Evolutionary conservation across 192 early-diverging fungal genomes (phyloP).

Genomic region (Chytriomyces sp.): DNA sequence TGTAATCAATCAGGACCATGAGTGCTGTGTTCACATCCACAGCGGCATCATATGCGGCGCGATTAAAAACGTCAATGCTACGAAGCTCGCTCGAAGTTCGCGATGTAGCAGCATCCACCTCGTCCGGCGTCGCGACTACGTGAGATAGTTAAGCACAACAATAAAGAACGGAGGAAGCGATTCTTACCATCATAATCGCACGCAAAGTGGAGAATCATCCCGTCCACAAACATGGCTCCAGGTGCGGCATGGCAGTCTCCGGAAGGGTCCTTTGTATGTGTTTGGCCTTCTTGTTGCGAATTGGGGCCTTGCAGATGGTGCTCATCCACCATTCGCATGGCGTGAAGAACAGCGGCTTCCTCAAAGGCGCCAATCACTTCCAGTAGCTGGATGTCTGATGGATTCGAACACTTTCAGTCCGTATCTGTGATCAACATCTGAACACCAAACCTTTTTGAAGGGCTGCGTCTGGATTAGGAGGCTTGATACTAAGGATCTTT

Average conservation of each 20-base stretch:
- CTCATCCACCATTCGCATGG: slow-evolving; percentile 51
- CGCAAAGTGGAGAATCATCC: slow-evolving; percentile 49
- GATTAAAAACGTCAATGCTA: slow-evolving; percentile 45
- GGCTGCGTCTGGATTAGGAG: slow-evolving; percentile 37
- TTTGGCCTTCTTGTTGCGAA: not conserved
- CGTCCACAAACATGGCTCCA: slow-evolving; percentile 38
- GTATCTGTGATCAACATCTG: not conserved
- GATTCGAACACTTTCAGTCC: not conserved
- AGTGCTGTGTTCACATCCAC: slow-evolving; percentile 47
- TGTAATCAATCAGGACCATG: slow-evolving; percentile 60
- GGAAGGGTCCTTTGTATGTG: not conserved
- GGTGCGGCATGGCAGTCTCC: not conserved
- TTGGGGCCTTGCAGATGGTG: slow-evolving; percentile 42
- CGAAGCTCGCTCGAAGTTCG: slow-evolving; percentile 48
- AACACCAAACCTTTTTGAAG: slow-evolving; percentile 43
- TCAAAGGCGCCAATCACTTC: slow-evolving; percentile 56
- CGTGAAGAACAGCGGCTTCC: slow-evolving; percentile 45
- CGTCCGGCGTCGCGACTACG: slow-evolving; percentile 37
- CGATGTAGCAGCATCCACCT: slow-evolving; percentile 36
- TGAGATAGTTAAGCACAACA: not conserved
- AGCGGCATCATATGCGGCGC: slow-evolving; percentile 21
- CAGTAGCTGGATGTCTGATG: slow-evolving; percentile 45
- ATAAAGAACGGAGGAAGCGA: not conserved
- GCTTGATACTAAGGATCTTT: slow-evolving; percentile 27
- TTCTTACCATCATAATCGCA: slow-evolving; percentile 48